Conservation (phyloP, 2,329 filamentous ascomycete species). For the Pseudocercospora crystallina region DNA sequence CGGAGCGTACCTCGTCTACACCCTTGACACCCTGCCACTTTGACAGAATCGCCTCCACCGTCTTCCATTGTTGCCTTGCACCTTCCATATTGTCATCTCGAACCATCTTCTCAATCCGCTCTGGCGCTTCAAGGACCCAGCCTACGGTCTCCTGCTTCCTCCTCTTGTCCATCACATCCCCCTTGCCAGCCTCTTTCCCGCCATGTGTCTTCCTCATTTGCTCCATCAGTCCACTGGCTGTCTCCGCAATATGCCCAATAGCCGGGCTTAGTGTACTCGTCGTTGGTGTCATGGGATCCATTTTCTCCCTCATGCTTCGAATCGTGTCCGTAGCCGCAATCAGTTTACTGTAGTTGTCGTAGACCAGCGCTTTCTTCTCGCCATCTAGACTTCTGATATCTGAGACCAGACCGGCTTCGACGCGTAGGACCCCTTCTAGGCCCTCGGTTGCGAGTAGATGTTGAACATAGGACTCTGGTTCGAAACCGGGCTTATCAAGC, state of each 20-base stretch:
- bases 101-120: conserved; percentile 58
- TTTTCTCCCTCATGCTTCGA: conserved; percentile 77
- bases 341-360: conserved; percentile 97
- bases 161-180: conserved; percentile 35
- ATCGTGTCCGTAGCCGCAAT: conserved; percentile 98
- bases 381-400: conserved; percentile 90
- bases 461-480: conserved; percentile 67
- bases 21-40: conserved; percentile 47
- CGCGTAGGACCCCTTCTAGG: conserved; percentile 66
- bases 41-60: conserved; percentile 41
- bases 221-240: conserved; percentile 46
- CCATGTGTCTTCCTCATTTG: conserved; percentile 34
- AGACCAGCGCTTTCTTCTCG: conserved; percentile 94
- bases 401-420: conserved; percentile 68
- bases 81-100: conserved; percentile 60
- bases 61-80: conserved; percentile 55
- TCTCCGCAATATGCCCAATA: conserved; percentile 71
- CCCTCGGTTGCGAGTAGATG: conserved; percentile 61
- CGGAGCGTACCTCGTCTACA: conserved; percentile 40
- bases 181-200: conserved; percentile 31
- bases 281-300: conserved; percentile 75
- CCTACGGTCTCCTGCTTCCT: conserved; percentile 58
- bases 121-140: conserved; percentile 63
- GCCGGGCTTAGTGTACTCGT: conserved; percentile 71
- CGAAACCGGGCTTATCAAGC: conserved; percentile 72